Evolutionary conservation across 441 rosid genomes (phyloP), one percentile per base, ranked within the genome.

Genomic region (Pelargonium myrrhifolium): DNA sequence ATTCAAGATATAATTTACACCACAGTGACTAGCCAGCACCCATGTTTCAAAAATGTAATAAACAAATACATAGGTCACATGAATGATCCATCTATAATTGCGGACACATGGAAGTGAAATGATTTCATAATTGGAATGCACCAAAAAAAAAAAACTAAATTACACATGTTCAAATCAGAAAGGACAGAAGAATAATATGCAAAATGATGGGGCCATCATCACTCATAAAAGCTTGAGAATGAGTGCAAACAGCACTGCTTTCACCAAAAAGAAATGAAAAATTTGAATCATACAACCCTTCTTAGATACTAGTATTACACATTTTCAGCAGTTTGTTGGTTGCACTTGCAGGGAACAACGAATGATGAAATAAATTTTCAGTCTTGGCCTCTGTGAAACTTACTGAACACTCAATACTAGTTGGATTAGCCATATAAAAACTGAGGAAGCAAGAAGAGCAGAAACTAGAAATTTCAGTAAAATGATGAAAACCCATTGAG

Each of bases 381-480:
- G n/a, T n/a, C n/a, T n/a, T n/a, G n/a, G n/a, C n/a, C n/a, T n/a
- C n/a, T n/a, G n/a, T n/a, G n/a, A n/a, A n/a, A n/a, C n/a, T n/a
- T n/a, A n/a, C n/a, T n/a, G n/a, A n/a, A n/a, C n/a, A n/a, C n/a
- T n/a, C n/a, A n/a, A n/a, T n/a, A n/a, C n/a, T n/a, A n/a, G n/a
- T n/a, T n/a, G n/a, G n/a, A n/a, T n/a, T n/a, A n/a, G n/a, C n/a
- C n/a, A n/a, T n/a, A n/a, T n/a, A n/a, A n/a, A n/a, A n/a, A n/a
- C n/a, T n/a, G n/a, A n/a, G n/a, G n/a, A n/a, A n/a, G n/a, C 68
- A 56, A 65, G 21, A 51, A 37, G 22, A 69, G 20, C 8, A 14
- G 3, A 31, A 15, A n/a, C 17, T 43, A 62, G 9, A 53, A 64
- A 58, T 8, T 58, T 21, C 35, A 20, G n/a, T 22, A 11, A 58